These are phyloP conservation scores for Bocquillonia castaneifolia DNA, from an alignment of 441 rosid genomes.

Conservation along the genomic window DNA sequence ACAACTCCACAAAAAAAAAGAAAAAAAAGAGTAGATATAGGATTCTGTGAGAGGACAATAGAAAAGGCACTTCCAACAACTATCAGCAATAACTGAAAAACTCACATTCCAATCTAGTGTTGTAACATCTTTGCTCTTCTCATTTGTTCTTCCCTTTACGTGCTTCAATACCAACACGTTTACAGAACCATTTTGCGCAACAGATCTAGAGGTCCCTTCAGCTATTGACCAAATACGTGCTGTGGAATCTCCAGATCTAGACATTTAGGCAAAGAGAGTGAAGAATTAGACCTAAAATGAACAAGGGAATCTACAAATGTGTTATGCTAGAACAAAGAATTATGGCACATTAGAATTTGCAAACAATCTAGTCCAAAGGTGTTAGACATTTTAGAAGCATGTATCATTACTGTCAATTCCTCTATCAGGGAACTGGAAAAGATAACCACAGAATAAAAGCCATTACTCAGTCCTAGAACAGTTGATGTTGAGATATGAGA, in stretches of 20 bases:
- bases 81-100: constrained; percentile 12
- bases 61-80: not conserved
- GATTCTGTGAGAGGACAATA: not conserved
- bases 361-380: not conserved
- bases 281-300: constrained; percentile 1
- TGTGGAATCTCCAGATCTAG: constrained; percentile 94
- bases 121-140: constrained; percentile 96
- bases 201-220: constrained; percentile 51
- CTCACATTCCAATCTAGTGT: constrained; percentile 99
- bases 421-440: not conserved
- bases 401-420: not conserved
- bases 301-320: not conserved
- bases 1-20: not conserved
- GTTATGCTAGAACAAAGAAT: not conserved
- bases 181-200: constrained; percentile 43
- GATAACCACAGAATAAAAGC: not conserved
- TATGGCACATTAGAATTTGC: not conserved
- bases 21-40: no score
- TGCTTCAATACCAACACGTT: constrained; percentile 76
- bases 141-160: constrained; percentile 88
- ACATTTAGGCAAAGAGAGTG: constrained; percentile 12
- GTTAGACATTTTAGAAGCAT: not conserved
- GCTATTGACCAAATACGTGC: constrained; percentile 92
- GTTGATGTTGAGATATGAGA: not conserved
- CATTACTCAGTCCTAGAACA: not conserved